Evolutionary conservation across 2,329 filamentous ascomycete genomes (phyloP).

Genomic region (Ophiocordyceps robertsii): DNA sequence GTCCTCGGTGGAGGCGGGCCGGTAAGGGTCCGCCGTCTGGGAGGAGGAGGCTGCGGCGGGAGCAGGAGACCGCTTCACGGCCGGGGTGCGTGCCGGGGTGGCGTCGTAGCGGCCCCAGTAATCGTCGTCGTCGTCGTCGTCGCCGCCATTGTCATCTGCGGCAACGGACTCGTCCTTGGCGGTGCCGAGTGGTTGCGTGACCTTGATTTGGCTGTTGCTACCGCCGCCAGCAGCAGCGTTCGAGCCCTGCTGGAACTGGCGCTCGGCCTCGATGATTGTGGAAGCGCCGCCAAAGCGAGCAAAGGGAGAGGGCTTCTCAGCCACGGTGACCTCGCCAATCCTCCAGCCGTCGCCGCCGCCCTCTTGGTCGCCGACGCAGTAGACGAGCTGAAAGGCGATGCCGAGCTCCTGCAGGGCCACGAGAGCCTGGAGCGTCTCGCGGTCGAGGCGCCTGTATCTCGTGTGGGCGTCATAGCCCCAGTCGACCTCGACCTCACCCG

Average conservation of each 20-base stretch:
- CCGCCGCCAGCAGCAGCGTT: background rate
- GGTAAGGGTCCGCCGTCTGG: slow-evolving; percentile 6
- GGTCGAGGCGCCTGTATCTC: slow-evolving; percentile 55
- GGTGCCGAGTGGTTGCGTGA: background rate
- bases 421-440: slow-evolving; percentile 60
- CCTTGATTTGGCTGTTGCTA: background rate
- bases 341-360: slow-evolving; percentile 54
- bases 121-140: slow-evolving; percentile 58
- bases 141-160: slow-evolving; percentile 8
- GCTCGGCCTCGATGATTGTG: slow-evolving; percentile 47
- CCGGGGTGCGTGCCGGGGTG: slow-evolving; percentile 53
- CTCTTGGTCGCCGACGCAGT: slow-evolving; percentile 52
- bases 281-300: slow-evolving; percentile 34
- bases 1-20: slow-evolving; percentile 35
- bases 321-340: slow-evolving; percentile 53
- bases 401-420: slow-evolving; percentile 47
- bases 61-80: slow-evolving; percentile 47
- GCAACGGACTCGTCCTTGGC: too few species aligned
- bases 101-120: slow-evolving; percentile 73
- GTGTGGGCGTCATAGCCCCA: slow-evolving; percentile 49
- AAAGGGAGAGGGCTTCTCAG: slow-evolving; percentile 45
- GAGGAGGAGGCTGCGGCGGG: slow-evolving; percentile 24
- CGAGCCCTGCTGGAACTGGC: slow-evolving; percentile 28
- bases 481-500: slow-evolving; percentile 66
- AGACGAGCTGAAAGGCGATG: slow-evolving; percentile 53